Base-by-base conservation (phyloP, 768 basidiomycete genomes). In the Tylopilus subfusipes region DNA sequence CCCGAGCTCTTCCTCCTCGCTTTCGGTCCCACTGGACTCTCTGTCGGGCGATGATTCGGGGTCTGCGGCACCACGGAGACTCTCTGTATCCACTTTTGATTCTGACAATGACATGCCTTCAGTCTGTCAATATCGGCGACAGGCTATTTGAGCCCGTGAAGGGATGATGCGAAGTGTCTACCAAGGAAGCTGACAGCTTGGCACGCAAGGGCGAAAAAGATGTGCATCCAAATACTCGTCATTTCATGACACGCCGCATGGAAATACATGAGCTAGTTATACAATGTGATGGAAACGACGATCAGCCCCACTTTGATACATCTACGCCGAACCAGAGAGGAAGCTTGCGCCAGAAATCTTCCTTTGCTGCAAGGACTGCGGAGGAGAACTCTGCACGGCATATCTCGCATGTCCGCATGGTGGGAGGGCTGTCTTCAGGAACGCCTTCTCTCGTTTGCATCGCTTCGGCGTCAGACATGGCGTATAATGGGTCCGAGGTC, bases 401-500 rank as follows among this genome's bases (percentile, higher is more conserved):
- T 48, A 68, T 72, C 63, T 87, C 85, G 65, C 87, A 89, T 8
- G 84, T 80, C 7, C 81, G 76, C 58, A 80, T 73, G n/a, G 76
- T 61, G 5, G 76, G 62, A 34, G 71, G 72, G 52, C 73, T 71
- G 50, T 78, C 74, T 13, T 73, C 78, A 3, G 75, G 68, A 19
- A 54, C 22, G 57, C 79, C 78, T 55, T 79, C 78, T 39, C 80
- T 74, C 5, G 79, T 78, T 61, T 85, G 84, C 84, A 88, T 86
- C 42, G 81, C 63, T 57, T 85, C 78, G 45, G 84, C 79, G 57
- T 86, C 83, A 65, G 81, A 73, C 60, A 89, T 86, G 8, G 85
- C 83, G 59, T 84, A 86, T 27, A 90, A 70, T 1, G 86, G 86
- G 56, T 90, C 87, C 5, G 82, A 83, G 60, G 78, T 84, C 42